Conservation (phyloP, 1,284 basidiomycete genomes). For the Ceratobasidium sp. region DNA sequence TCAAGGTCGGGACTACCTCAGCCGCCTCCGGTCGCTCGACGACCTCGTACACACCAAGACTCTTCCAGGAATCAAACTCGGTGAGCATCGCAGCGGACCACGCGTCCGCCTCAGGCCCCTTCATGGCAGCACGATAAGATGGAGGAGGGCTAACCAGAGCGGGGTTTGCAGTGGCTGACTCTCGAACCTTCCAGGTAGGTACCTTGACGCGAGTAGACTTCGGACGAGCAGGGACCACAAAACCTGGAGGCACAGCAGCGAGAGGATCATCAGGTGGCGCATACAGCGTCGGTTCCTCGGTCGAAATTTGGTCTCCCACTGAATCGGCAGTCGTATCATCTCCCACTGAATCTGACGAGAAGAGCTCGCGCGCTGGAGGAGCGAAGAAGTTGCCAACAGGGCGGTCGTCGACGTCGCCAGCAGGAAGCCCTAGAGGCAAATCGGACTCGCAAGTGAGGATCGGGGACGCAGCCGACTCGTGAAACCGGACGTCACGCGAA, state of each 20-base stretch:
- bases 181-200: conserved; percentile 7
- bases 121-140: conserved; percentile 4
- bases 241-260: not conserved
- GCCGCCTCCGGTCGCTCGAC: not conserved
- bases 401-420: not conserved
- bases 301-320: conserved; percentile 9
- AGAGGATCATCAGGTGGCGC: not conserved
- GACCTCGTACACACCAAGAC: conserved; percentile 22
- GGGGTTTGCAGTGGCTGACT: not conserved
- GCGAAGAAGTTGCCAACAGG: not conserved
- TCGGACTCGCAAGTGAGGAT: not conserved
- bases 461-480: not conserved
- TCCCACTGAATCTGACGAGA: conserved; percentile 14
- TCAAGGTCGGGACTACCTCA: not conserved
- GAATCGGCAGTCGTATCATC: not conserved
- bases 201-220: not conserved
- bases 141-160: not conserved
- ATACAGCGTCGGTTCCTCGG: too few species aligned
- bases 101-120: conserved; percentile 1
- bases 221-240: not conserved
- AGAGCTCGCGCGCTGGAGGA: not conserved
- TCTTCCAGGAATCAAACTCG: conserved; percentile 10
- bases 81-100: conserved; percentile 19
- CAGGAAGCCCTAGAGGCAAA: not conserved
- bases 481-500: conserved; percentile 41